Percentiles rank a stretch among this genome's conserved stretches.
Conservation (phyloP, 345 rosid species). For the Melaleuca quinquenervia region DNA sequence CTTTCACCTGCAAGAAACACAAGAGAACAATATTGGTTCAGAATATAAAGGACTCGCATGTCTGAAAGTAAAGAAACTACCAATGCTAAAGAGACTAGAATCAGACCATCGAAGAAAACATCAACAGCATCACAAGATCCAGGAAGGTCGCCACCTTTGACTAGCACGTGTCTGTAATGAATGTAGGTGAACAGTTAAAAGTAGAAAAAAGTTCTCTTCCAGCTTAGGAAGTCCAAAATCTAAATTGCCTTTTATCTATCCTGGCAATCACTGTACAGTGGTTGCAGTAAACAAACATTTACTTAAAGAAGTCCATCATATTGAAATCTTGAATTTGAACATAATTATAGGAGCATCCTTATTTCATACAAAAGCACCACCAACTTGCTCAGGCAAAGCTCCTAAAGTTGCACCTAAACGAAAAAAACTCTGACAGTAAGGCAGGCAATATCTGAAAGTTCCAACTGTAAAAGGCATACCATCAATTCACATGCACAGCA, state of each 20-base stretch:
- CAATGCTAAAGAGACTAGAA: neutral
- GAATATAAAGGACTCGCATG: neutral
- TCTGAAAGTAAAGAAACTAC: neutral
- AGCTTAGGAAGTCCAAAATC: neutral
- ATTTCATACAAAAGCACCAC: neutral
- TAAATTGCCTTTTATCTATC: neutral
- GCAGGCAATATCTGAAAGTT: neutral
- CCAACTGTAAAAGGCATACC: neutral
- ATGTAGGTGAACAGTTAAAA: neutral
- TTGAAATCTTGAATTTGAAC: neutral
- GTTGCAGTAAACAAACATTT: neutral
- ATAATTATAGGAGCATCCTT: neutral
- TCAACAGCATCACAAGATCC: constrained; percentile 80
- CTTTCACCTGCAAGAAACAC: constrained; percentile 36
- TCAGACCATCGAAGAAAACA: constrained; percentile 67
- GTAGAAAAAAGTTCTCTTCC: neutral
- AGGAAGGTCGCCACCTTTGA: constrained; percentile 95
- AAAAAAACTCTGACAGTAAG: accelerated
- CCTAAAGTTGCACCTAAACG: neutral
- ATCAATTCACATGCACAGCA: neutral
- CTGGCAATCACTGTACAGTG: neutral
- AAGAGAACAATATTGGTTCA: neutral
- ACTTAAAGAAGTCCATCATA: neutral
- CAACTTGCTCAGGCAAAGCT: neutral
- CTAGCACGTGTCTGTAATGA: constrained; percentile 62